Evolutionary conservation across 805 yeast species (phyloP).

Genomic region (Candida nitratophila): DNA sequence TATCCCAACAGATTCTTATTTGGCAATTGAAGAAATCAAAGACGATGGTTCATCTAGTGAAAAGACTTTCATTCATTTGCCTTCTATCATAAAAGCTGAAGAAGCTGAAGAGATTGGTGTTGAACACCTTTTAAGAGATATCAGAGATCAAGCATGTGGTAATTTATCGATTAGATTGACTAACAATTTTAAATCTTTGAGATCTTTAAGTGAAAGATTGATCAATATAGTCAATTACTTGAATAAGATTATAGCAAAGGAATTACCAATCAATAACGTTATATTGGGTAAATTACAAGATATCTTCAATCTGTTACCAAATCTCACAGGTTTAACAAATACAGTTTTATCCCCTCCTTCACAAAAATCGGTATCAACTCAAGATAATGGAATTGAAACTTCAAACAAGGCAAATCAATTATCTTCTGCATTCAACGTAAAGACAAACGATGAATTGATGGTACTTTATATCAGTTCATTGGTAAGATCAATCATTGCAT

Average conservation of each 20-base stretch:
- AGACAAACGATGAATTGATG: conserved; percentile 96
- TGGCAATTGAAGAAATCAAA: conserved; percentile 90
- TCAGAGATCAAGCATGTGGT: conserved; percentile 95
- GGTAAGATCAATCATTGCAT: conserved; percentile 91
- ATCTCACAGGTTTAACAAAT: conserved; percentile 38
- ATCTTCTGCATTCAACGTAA: conserved; percentile 76
- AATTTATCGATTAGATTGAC: conserved; percentile 81
- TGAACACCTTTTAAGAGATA: conserved; percentile 89
- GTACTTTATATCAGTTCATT: conserved; percentile 81
- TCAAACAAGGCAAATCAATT: conserved; percentile 24
- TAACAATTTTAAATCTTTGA: conserved; percentile 79
- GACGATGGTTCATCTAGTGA: conserved; percentile 93
- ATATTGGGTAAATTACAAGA: conserved; percentile 92
- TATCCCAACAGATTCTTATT: conserved; percentile 92
- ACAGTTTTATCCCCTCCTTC: background rate
- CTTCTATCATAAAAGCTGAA: conserved; percentile 90
- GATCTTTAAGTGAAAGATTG: conserved; percentile 77
- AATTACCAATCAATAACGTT: conserved; percentile 81
- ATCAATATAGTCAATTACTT: conserved; percentile 73
- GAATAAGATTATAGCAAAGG: conserved; percentile 60
- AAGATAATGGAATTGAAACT: conserved; percentile 7
- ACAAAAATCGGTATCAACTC: conserved; percentile 1
- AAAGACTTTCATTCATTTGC: conserved; percentile 87
- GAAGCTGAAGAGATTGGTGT: conserved; percentile 99
- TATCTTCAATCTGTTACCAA: conserved; percentile 88